Percentiles rank a stretch among this genome's conserved stretches.
Evolutionary conservation across 768 basidiomycete species (phyloP).

Genomic region (Clavulina sp.): DNA sequence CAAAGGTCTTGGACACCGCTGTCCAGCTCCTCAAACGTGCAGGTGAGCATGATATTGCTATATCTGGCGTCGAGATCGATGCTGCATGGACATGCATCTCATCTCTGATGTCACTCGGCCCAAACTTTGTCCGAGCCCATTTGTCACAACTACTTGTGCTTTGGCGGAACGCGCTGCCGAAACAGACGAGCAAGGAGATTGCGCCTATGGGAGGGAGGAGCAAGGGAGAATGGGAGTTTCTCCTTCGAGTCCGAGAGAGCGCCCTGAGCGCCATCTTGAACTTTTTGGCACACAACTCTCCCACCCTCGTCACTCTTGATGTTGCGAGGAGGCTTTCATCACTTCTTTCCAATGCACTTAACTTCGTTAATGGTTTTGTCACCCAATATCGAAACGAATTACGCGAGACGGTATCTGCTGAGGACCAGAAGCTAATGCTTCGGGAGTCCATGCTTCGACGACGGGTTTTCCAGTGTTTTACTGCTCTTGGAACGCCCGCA

Average conservation of each 20-base stretch:
- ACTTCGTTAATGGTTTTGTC: conserved; percentile 73
- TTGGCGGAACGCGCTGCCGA: conserved; percentile 94
- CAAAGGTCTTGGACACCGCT: conserved; percentile 82
- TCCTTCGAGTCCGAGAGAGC: conserved; percentile 78
- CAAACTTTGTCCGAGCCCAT: conserved; percentile 84
- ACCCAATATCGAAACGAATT: conserved; percentile 52
- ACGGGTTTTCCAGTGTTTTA: conserved; percentile 80
- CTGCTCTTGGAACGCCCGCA: conserved; percentile 56
- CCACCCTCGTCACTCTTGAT: conserved; percentile 69
- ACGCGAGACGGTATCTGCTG: conserved; percentile 21
- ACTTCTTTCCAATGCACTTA: conserved; percentile 74
- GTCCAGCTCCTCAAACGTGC: conserved; percentile 79
- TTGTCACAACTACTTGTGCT: conserved; percentile 85
- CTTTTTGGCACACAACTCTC: conserved; percentile 67
- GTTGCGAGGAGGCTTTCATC: conserved; percentile 78
- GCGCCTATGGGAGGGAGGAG: conserved; percentile 40
- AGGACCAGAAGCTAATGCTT: conserved; percentile 15
- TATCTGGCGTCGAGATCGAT: conserved; percentile 73
- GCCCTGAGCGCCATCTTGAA: conserved; percentile 77
- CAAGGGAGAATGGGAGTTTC: conserved; percentile 72
- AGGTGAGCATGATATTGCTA: conserved; percentile 73
- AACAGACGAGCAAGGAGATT: conserved; percentile 79
- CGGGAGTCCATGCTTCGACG: conserved; percentile 71
- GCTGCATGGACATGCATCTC: conserved; percentile 89
- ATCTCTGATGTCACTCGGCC: conserved; percentile 80